These are phyloP conservation scores for Cenococcum geophilum DNA, from an alignment of 495 filamentous ascomycete genomes.

Conservation along the genomic window DNA sequence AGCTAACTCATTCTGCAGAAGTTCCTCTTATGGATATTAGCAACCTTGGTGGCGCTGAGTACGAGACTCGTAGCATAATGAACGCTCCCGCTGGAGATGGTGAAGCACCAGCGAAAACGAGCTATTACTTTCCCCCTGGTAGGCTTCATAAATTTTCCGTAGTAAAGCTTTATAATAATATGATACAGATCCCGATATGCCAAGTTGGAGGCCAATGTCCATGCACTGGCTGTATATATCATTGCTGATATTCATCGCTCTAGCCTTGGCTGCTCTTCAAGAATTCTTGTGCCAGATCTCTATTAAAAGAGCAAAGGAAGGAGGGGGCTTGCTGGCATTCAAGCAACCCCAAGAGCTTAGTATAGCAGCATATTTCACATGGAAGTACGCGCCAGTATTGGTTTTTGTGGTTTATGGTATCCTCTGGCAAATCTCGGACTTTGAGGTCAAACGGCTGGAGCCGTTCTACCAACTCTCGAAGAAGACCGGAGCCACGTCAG, in stretches of 20 bases:
- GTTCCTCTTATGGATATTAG: conserved; percentile 22
- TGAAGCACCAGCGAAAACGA: conserved; percentile 18
- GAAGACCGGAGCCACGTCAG: conserved; percentile 54
- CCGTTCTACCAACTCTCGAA: conserved; percentile 69
- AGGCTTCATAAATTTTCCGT: not conserved
- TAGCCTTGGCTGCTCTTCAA: conserved; percentile 49
- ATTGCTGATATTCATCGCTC: conserved; percentile 51
- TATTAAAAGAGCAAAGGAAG: conserved; percentile 17
- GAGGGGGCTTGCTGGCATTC: conserved; percentile 46
- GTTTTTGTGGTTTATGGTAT: conserved; percentile 66
- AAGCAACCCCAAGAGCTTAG: conserved; percentile 47
- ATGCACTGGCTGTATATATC: conserved; percentile 61
- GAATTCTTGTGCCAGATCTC: conserved; percentile 60
- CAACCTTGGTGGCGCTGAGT: conserved; percentile 18
- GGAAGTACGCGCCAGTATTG: conserved; percentile 67
- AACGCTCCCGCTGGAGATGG: conserved; percentile 4
- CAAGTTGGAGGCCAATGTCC: conserved; percentile 66
- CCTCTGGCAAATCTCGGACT: conserved; percentile 67
- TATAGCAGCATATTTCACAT: conserved; percentile 52
- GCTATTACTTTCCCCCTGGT: conserved; percentile 33
- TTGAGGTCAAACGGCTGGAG: conserved; percentile 67
- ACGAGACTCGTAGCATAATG: conserved; percentile 18
- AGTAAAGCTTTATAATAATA: not conserved
- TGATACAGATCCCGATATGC: conserved; percentile 42
- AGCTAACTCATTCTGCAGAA: conserved; percentile 7